These are phyloP conservation scores for Silene vulgaris DNA, from an alignment of 179 eudicot genomes.

Conservation along the genomic window DNA sequence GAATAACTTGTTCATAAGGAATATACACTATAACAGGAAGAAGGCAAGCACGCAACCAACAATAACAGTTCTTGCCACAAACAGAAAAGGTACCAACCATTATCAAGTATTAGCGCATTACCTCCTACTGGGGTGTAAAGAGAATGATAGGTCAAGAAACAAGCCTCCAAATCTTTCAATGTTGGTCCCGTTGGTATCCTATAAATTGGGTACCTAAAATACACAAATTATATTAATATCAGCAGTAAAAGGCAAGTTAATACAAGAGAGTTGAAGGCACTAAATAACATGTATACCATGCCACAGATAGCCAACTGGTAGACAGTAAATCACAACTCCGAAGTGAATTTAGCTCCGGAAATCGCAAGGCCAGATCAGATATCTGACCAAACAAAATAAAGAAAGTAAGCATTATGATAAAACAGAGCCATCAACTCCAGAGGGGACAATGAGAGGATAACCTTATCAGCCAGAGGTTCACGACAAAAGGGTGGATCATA, in stretches of 20 bases:
- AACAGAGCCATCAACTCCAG: background rate
- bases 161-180: constrained; percentile 80
- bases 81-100: background rate
- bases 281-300: constrained; percentile 53
- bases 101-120: constrained; percentile 15
- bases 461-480: constrained; percentile 89
- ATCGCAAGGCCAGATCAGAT: constrained; percentile 54
- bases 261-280: background rate
- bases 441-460: constrained; percentile 21
- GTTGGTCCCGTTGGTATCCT: constrained; percentile 83
- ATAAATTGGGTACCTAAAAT: constrained; percentile 84
- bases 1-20: background rate
- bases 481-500: constrained; percentile 61
- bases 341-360: constrained; percentile 62
- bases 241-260: background rate
- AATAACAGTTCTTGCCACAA: background rate
- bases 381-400: constrained; percentile 37
- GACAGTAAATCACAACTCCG: constrained; percentile 73
- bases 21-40: background rate
- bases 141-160: constrained; percentile 78
- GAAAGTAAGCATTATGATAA: constrained; percentile 9
- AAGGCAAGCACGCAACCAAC: background rate
- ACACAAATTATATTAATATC: constrained; percentile 8
- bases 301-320: constrained; percentile 85
- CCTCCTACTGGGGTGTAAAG: constrained; percentile 67